These are phyloP conservation scores for Gastrodia elata DNA, from an alignment of 106 monocot species.

Conservation along the genomic window DNA sequence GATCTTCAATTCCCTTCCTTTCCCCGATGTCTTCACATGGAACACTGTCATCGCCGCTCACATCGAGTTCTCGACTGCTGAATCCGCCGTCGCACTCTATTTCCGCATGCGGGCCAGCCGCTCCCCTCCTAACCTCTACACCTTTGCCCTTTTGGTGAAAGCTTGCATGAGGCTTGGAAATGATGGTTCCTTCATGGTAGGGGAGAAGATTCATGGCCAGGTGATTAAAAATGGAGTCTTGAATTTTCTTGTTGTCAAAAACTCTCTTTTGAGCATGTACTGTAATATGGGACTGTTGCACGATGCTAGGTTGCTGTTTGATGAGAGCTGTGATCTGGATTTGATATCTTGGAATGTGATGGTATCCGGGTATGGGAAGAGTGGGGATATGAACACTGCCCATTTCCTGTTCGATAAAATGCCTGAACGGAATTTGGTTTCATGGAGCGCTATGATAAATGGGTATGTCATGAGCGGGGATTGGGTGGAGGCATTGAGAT, in stretches of 20 bases:
- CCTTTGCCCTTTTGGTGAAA: conserved; percentile 45
- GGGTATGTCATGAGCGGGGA: conserved; percentile 30
- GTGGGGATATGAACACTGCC: conserved; percentile 27
- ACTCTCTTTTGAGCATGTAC: conserved; percentile 51
- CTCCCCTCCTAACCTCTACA: conserved; percentile 32
- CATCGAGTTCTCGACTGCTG: conserved; percentile 2
- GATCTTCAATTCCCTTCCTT: conserved; percentile 24
- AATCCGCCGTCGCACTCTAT: conserved; percentile 22
- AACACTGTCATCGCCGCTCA: conserved; percentile 40
- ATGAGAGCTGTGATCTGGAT: conserved; percentile 18
- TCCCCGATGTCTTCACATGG: conserved; percentile 59
- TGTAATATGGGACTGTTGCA: conserved; percentile 23
- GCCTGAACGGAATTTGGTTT: conserved; percentile 49
- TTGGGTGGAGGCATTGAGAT: conserved; percentile 32
- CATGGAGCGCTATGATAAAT: conserved; percentile 74
- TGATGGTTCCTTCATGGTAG: not conserved
- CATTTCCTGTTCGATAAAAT: conserved; percentile 39
- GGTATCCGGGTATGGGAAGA: conserved; percentile 38
- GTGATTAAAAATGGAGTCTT: conserved; percentile 39
- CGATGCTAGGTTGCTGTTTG: conserved; percentile 36
- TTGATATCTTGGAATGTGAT: conserved; percentile 48
- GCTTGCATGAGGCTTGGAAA: conserved; percentile 4
- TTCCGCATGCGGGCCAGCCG: conserved; percentile 33
- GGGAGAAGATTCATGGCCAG: conserved; percentile 39
- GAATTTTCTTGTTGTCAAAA: conserved; percentile 35